These are phyloP conservation scores for Phialophora chinensis DNA, from an alignment of 2,329 filamentous ascomycete genomes.

Conservation along the genomic window DNA sequence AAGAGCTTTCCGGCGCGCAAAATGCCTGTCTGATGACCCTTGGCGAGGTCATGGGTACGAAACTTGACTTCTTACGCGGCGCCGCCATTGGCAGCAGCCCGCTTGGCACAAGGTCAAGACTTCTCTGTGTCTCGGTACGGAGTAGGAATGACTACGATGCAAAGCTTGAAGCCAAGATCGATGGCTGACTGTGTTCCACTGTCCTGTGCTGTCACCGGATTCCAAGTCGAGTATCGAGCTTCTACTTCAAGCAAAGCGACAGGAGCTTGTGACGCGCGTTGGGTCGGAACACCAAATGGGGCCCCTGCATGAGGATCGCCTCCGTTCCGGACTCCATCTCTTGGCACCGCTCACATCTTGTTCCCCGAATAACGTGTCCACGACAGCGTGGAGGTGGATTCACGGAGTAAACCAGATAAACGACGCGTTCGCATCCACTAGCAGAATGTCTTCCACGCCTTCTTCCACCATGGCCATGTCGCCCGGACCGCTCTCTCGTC, in stretches of 20 bases:
- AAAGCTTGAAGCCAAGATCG: slow-evolving; percentile 4
- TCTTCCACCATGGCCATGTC: slow-evolving; percentile 77
- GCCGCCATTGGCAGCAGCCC: slow-evolving; percentile 1
- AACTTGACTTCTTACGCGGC: neutral
- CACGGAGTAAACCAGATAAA: neutral
- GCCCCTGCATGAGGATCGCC: slow-evolving; percentile 11
- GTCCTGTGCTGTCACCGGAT: neutral
- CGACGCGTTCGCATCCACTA: neutral
- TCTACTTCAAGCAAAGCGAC: neutral
- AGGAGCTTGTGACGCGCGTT: neutral
- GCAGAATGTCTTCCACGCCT: slow-evolving; percentile 16
- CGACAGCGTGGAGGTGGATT: neutral
- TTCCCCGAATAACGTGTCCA: neutral
- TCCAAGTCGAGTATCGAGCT: neutral
- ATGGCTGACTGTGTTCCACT: neutral
- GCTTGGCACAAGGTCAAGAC: neutral
- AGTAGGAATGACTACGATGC: neutral
- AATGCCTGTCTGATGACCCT: neutral
- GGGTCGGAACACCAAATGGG: neutral
- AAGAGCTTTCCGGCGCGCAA: neutral
- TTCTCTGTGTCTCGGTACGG: neutral
- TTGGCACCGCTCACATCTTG: slow-evolving; percentile 8
- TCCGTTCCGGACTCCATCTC: slow-evolving; percentile 10
- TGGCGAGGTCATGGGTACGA: slow-evolving; percentile 3
- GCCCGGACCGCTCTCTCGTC: slow-evolving; percentile 78